Evolutionary conservation across 2,329 filamentous ascomycete species (phyloP).

Genomic region (Ramichloridium luteum): DNA sequence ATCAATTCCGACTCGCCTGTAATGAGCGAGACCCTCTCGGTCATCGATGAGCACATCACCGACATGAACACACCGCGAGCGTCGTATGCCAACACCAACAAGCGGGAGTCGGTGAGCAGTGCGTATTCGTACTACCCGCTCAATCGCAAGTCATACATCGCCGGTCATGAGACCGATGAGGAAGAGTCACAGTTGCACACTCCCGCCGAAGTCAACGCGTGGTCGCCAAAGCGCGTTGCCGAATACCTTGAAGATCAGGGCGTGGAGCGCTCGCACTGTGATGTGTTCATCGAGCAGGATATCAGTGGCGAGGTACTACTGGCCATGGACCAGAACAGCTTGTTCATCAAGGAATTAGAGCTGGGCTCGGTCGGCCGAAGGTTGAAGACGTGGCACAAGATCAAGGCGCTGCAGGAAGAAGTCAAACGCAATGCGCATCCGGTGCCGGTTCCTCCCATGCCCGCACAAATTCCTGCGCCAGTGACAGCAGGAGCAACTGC

Average conservation of each 20-base stretch:
- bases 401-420: constrained; percentile 83
- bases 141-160: constrained; percentile 76
- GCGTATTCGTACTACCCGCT: constrained; percentile 70
- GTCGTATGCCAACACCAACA: constrained; percentile 34
- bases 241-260: constrained; percentile 77
- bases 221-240: constrained; percentile 72
- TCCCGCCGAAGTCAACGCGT: constrained; percentile 61
- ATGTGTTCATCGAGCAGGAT: constrained; percentile 90
- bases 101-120: constrained; percentile 47
- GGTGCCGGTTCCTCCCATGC: background rate
- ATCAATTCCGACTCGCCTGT: constrained; percentile 45
- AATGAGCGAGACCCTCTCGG: constrained; percentile 86
- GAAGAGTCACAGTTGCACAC: constrained; percentile 66
- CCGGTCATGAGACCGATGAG: constrained; percentile 89
- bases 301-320: constrained; percentile 88
- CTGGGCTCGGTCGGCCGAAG: constrained; percentile 80
- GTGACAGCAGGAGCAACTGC: no score
- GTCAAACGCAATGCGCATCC: constrained; percentile 48
- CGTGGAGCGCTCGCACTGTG: constrained; percentile 80
- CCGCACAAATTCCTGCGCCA: no score
- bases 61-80: constrained; percentile 53
- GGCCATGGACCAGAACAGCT: constrained; percentile 86
- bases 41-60: constrained; percentile 94
- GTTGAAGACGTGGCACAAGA: constrained; percentile 92
- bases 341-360: constrained; percentile 93